A percentile compares a stretch with the other conserved stretches of the same genome.
These are phyloP conservation scores for Seiridium cupressi DNA, from an alignment of 2,329 filamentous ascomycete species.

Conservation along the genomic window DNA sequence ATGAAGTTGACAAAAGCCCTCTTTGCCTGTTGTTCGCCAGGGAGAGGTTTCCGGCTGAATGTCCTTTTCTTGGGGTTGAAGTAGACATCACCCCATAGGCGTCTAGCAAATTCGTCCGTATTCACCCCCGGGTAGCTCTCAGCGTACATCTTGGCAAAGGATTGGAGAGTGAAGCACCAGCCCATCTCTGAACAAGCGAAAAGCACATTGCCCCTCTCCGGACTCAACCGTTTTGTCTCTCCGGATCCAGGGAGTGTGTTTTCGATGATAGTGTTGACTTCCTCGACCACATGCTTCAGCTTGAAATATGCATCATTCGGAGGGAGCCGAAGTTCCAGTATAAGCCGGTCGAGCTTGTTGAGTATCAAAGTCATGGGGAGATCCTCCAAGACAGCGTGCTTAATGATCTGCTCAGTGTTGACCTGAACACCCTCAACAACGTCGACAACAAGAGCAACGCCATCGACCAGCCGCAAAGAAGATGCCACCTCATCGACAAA, in stretches of 20 bases:
- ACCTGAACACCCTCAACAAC: slow-evolving; percentile 98
- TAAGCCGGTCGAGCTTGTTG: slow-evolving; percentile 96
- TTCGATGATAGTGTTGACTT: slow-evolving; percentile 95
- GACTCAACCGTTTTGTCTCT: slow-evolving; percentile 78
- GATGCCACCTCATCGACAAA: slow-evolving; percentile 97
- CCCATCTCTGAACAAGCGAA: slow-evolving; percentile 92
- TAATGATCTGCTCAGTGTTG: slow-evolving; percentile 96
- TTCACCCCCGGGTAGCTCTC: slow-evolving; percentile 84
- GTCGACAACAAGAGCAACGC: slow-evolving; percentile 90
- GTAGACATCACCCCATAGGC: slow-evolving; percentile 96
- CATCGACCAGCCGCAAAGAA: slow-evolving; percentile 82
- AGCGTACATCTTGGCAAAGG: slow-evolving; percentile 95
- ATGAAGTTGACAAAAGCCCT: slow-evolving; percentile 93
- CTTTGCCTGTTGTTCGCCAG: slow-evolving; percentile 74
- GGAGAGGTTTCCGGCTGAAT: slow-evolving; percentile 75
- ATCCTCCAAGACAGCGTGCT: slow-evolving; percentile 87
- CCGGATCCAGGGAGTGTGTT: slow-evolving; percentile 80
- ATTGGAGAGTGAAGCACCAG: slow-evolving; percentile 94
- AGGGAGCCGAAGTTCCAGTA: slow-evolving; percentile 89
- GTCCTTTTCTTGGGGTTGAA: slow-evolving; percentile 89
- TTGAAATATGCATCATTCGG: slow-evolving; percentile 98
- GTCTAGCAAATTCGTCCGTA: slow-evolving; percentile 74
- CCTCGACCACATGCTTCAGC: slow-evolving; percentile 96
- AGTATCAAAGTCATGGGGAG: slow-evolving; percentile 86
- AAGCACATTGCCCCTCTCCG: slow-evolving; percentile 96